Conservation (phyloP, 257 asterid genomes). For the Primulina eburnea region DNA sequence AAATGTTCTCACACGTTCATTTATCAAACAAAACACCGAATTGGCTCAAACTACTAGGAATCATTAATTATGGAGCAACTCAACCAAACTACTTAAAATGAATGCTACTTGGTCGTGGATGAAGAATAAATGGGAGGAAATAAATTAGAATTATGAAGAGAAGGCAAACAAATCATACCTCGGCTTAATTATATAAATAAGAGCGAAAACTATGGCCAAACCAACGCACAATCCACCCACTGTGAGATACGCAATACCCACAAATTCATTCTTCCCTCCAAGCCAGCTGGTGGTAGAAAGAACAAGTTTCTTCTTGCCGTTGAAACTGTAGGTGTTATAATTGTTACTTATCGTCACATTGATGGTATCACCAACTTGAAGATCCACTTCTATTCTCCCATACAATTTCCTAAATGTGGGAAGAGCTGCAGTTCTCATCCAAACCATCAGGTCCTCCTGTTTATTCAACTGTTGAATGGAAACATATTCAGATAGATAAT, state of each 20-base stretch:
- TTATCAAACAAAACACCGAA: background rate
- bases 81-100: background rate
- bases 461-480: conserved; percentile 52
- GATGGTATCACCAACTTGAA: conserved; percentile 47
- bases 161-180: conserved; percentile 40
- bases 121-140: background rate
- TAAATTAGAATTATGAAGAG: background rate
- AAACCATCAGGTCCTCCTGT: conserved; percentile 84
- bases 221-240: conserved; percentile 76
- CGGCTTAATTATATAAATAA: conserved; percentile 70
- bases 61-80: background rate
- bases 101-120: background rate
- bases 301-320: conserved; percentile 83
- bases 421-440: conserved; percentile 96
- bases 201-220: conserved; percentile 60
- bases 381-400: conserved; percentile 73
- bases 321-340: conserved; percentile 80
- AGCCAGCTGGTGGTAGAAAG: conserved; percentile 92
- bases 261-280: conserved; percentile 82
- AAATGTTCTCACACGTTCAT: background rate
- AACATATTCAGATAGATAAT: conserved; percentile 20
- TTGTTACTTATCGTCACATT: conserved; percentile 50
- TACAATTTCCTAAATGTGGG: conserved; percentile 86
- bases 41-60: background rate
- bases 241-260: conserved; percentile 80